Conservation (phyloP, 345 rosid species). For the Litchi chinensis region DNA sequence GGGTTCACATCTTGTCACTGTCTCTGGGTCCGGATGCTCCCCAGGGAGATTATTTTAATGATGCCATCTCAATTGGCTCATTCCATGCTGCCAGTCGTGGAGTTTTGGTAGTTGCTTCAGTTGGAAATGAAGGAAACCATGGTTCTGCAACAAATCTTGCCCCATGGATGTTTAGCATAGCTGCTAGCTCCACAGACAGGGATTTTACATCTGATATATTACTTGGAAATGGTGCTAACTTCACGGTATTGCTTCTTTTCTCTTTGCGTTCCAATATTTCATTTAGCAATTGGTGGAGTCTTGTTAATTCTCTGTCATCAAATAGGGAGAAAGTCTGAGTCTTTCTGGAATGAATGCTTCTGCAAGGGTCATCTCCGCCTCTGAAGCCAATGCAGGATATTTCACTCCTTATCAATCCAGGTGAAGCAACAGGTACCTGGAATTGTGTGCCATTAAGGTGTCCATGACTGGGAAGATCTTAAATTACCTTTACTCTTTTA, state of each 20-base stretch:
- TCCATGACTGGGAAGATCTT: slow-evolving; percentile 16
- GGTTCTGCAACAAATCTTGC: slow-evolving; percentile 61
- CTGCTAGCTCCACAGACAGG: slow-evolving; percentile 55
- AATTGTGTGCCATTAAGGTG: slow-evolving; percentile 20
- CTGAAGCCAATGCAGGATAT: slow-evolving; percentile 54
- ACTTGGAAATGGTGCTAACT: slow-evolving; percentile 41
- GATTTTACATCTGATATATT: slow-evolving; percentile 44
- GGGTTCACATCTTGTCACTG: slow-evolving; percentile 55
- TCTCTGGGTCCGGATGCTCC: slow-evolving; percentile 58
- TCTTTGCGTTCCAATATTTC: neutral
- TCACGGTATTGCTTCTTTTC: slow-evolving; percentile 34
- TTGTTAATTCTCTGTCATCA: slow-evolving; percentile 16
- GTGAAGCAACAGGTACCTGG: slow-evolving; percentile 61
- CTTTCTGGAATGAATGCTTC: slow-evolving; percentile 46
- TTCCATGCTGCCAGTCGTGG: slow-evolving; percentile 55
- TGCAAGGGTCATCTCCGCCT: slow-evolving; percentile 47
- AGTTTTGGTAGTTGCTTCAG: slow-evolving; percentile 55
- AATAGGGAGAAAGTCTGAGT: slow-evolving; percentile 59
- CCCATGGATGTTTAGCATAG: slow-evolving; percentile 64
- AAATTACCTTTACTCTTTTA: slow-evolving; percentile 14
- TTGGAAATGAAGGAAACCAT: slow-evolving; percentile 49
- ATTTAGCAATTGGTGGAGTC: neutral
- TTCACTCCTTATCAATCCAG: slow-evolving; percentile 74
- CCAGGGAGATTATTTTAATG: slow-evolving; percentile 57
- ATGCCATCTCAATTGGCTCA: slow-evolving; percentile 61